These are phyloP conservation scores for Diplosphaera chodatii DNA, from an alignment of 139 green algal species.

Conservation along the genomic window DNA sequence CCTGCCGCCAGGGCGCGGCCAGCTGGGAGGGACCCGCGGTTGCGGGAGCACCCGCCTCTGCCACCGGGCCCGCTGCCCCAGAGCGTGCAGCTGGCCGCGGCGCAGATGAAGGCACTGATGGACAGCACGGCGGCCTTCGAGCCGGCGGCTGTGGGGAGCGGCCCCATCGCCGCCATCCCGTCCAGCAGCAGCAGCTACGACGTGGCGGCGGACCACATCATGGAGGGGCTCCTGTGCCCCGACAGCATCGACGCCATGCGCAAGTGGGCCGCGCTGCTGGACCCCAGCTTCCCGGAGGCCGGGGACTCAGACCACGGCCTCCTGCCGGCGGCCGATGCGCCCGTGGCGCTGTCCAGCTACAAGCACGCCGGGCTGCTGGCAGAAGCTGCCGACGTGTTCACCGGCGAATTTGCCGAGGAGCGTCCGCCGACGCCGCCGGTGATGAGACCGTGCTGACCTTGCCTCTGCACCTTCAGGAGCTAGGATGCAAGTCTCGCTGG, in stretches of 20 bases:
- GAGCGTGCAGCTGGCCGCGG: not conserved
- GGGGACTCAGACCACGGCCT: not conserved
- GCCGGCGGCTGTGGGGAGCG: no score
- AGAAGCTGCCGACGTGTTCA: not conserved
- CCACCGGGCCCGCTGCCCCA: not conserved
- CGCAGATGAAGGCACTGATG: not conserved
- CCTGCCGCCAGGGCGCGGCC: no score
- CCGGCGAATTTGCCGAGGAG: no score
- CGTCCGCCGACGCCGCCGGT: no score
- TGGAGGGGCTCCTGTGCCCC: not conserved
- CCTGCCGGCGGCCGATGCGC: not conserved
- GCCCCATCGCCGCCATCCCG: not conserved
- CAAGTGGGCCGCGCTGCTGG: not conserved
- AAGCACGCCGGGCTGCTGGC: not conserved
- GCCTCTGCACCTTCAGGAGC: no score
- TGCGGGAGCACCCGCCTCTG: no score
- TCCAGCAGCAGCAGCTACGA: conserved; percentile 1
- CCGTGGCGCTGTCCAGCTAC: not conserved
- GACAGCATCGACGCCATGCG: not conserved
- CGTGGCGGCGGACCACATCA: not conserved
- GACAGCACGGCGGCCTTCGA: not conserved
- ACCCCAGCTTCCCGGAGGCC: not conserved
- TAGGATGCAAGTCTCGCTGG: no score
- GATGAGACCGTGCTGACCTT: no score
- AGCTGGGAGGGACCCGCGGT: no score